Evolutionary conservation across 257 asterid genomes (phyloP).

Genomic region (Solanum appendiculatum): DNA sequence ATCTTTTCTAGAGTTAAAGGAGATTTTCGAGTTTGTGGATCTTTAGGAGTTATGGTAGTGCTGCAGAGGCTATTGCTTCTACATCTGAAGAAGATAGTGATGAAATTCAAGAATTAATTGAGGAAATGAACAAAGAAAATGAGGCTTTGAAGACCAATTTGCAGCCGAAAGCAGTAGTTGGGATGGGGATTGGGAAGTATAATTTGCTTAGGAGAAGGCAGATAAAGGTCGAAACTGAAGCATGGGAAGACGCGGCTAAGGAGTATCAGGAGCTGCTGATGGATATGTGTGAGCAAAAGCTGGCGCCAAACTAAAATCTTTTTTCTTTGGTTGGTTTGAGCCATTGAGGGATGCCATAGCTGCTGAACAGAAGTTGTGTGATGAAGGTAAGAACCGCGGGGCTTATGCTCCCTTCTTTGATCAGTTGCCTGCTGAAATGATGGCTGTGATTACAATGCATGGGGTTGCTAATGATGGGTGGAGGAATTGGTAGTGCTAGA

Average conservation of each 20-base stretch:
- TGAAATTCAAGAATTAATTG: constrained; percentile 44
- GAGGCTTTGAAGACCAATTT: constrained; percentile 7
- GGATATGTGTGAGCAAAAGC: constrained; percentile 93
- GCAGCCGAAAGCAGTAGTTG: constrained; percentile 37
- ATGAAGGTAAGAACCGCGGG: constrained; percentile 34
- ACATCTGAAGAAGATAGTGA: constrained; percentile 86
- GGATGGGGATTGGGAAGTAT: constrained; percentile 66
- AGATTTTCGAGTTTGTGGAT: constrained; percentile 16
- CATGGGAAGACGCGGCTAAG: constrained; percentile 83
- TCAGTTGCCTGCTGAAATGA: constrained; percentile 84
- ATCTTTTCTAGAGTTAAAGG: neutral
- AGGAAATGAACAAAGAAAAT: constrained; percentile 35
- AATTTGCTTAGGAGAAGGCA: constrained; percentile 61
- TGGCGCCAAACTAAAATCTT: constrained; percentile 83
- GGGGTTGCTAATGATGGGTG: constrained; percentile 84
- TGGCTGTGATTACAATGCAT: constrained; percentile 98
- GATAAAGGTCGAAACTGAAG: constrained; percentile 76
- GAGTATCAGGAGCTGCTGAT: constrained; percentile 75
- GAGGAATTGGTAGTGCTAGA: constrained; percentile 59
- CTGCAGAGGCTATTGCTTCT: constrained; percentile 69
- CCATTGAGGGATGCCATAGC: constrained; percentile 77
- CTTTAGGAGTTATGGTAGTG: constrained; percentile 50
- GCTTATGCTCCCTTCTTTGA: constrained; percentile 55
- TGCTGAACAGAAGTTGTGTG: constrained; percentile 65
- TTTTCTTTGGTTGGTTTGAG: constrained; percentile 96